Conservation (phyloP, 768 basidiomycete genomes). For the Lentinula lateritia region DNA sequence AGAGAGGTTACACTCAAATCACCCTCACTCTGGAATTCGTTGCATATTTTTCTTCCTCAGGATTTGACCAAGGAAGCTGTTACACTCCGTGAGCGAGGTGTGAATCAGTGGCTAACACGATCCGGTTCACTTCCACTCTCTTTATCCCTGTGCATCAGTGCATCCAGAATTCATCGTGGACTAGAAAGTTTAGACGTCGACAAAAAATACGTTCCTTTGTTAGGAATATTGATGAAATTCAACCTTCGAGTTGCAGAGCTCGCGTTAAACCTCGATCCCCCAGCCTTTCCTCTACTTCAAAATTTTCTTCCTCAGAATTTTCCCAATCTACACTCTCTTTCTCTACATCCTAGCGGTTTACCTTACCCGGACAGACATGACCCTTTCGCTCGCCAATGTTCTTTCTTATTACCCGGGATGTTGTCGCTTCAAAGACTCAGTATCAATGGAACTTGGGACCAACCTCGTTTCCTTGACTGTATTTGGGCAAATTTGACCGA, state of each 20-base stretch:
- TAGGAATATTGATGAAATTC: not conserved
- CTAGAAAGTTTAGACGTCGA: not conserved
- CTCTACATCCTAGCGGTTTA: too few species aligned
- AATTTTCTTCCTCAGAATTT: too few species aligned
- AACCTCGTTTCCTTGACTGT: too few species aligned
- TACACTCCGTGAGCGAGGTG: not conserved
- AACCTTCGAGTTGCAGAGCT: not conserved
- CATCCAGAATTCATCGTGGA: not conserved
- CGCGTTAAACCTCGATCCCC: not conserved
- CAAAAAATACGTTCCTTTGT: not conserved
- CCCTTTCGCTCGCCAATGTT: too few species aligned
- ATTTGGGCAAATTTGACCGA: too few species aligned
- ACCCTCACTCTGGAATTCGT: conserved; percentile 21
- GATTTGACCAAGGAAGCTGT: too few species aligned
- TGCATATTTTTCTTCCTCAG: conserved; percentile 6
- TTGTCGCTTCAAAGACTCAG: too few species aligned
- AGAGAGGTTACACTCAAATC: conserved; percentile 17
- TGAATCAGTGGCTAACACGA: not conserved
- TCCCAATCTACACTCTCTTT: too few species aligned
- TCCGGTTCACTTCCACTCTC: not conserved
- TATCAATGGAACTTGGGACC: too few species aligned
- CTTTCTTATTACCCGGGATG: too few species aligned
- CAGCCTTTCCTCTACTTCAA: too few species aligned
- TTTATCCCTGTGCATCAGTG: not conserved
- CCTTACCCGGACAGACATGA: too few species aligned